A percentile compares a stretch with the other conserved stretches of the same genome.
phyloP scores from a whole-genome alignment of 129 eudicot species.

The Apium graveolens region DNA sequence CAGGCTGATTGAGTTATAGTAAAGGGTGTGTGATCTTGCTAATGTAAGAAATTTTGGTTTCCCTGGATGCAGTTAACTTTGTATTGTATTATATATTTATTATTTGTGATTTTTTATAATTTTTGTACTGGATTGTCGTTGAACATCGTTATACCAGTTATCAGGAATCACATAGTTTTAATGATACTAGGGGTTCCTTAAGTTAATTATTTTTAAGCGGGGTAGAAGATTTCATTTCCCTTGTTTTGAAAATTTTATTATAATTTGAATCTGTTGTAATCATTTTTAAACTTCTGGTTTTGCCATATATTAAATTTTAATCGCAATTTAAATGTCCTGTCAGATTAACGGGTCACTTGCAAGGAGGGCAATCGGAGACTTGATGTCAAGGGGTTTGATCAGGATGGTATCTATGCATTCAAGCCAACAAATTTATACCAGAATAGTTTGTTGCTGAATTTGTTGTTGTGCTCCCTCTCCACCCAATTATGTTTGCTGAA shows the following conservation, averaged over 20 bases:
- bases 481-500: no score
- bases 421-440: constrained; percentile 74
- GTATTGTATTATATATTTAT: not conserved
- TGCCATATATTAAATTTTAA: not conserved
- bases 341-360: constrained; percentile 89
- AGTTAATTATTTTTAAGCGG: not conserved
- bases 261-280: not conserved
- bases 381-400: constrained; percentile 72
- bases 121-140: not conserved
- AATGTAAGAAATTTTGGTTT: not conserved
- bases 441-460: no score
- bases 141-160: not conserved
- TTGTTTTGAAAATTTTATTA: not conserved
- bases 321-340: not conserved
- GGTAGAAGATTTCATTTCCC: not conserved
- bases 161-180: not conserved
- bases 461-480: no score
- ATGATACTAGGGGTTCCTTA: not conserved
- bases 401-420: constrained; percentile 66
- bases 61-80: not conserved
- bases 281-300: not conserved
- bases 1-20: not conserved
- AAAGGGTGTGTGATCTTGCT: not conserved
- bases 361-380: constrained; percentile 58
- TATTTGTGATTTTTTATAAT: no score